Evolutionary conservation across 768 basidiomycete genomes (phyloP).

Genomic region (Albatrellus ellisii): DNA sequence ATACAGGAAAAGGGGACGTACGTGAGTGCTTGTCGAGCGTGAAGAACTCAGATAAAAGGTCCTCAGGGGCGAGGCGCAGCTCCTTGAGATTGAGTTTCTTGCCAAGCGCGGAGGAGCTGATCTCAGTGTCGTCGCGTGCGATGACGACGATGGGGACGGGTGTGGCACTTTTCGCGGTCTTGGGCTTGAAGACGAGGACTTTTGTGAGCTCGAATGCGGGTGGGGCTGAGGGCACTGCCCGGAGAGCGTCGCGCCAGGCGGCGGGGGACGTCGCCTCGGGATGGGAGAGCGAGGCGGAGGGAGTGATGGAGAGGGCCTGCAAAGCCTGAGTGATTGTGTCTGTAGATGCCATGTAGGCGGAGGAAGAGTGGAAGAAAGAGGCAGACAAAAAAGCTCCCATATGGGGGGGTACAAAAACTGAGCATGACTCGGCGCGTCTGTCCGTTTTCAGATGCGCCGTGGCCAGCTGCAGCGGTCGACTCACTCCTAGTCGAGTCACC

Average conservation of each 20-base stretch:
- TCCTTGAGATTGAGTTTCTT: slow-evolving; percentile 82
- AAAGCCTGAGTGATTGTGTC: slow-evolving; percentile 28
- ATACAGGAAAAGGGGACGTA: slow-evolving; percentile 26
- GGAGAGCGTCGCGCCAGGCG: slow-evolving; percentile 65
- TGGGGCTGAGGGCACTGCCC: slow-evolving; percentile 35
- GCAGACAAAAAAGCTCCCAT: not conserved
- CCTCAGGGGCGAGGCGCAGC: slow-evolving; percentile 72
- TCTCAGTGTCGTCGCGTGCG: slow-evolving; percentile 76
- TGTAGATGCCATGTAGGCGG: slow-evolving; percentile 23
- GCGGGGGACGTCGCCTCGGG: slow-evolving; percentile 52
- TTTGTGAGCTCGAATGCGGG: slow-evolving; percentile 64
- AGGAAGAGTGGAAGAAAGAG: slow-evolving; percentile 1
- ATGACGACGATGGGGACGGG: slow-evolving; percentile 82
- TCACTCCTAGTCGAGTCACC: too few species aligned
- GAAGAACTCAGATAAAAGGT: slow-evolving; percentile 79
- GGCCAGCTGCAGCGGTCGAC: too few species aligned
- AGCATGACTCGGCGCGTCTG: slow-evolving; percentile 13
- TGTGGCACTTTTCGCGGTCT: slow-evolving; percentile 81
- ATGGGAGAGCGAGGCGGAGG: slow-evolving; percentile 42
- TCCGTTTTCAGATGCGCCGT: slow-evolving; percentile 13
- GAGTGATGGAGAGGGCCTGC: slow-evolving; percentile 39
- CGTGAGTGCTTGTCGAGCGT: slow-evolving; percentile 74
- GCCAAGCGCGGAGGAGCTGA: slow-evolving; percentile 60
- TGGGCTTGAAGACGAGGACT: slow-evolving; percentile 91
- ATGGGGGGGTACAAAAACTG: not conserved